Evolutionary conservation across 345 rosid genomes (phyloP).

Genomic region (Melaleuca quinquenervia): DNA sequence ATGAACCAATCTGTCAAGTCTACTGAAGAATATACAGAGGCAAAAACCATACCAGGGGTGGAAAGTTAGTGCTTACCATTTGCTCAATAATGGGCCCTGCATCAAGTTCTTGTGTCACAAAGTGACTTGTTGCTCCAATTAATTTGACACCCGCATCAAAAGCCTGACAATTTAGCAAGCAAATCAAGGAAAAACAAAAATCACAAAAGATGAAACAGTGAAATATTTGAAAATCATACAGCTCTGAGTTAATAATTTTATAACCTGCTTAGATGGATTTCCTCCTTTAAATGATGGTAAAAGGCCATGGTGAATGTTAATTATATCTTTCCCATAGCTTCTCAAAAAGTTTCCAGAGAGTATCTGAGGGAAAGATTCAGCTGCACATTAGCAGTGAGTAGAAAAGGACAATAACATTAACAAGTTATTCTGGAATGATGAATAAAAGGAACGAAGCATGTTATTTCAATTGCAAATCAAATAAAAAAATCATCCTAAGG

Average conservation of each 20-base stretch:
- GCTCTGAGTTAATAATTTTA: constrained; percentile 3
- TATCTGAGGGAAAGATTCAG: constrained; percentile 29
- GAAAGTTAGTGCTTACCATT: constrained; percentile 40
- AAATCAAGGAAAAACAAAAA: constrained; percentile 10
- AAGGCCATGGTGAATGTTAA: constrained; percentile 98
- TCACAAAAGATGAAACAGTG: not conserved
- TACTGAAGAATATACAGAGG: not conserved
- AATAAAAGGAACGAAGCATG: not conserved
- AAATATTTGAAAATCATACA: not conserved
- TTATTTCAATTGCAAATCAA: not conserved
- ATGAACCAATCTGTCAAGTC: not conserved
- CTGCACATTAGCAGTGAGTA: not conserved
- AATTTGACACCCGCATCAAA: constrained; percentile 94
- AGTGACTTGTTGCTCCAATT: constrained; percentile 94
- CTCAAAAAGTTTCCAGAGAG: constrained; percentile 62
- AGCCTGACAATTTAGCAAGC: constrained; percentile 56
- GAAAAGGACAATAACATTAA: not conserved
- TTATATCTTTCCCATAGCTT: constrained; percentile 76
- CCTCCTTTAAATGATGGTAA: constrained; percentile 96
- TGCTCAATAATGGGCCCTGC: constrained; percentile 94
- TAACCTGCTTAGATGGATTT: constrained; percentile 74
- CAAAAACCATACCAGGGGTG: not conserved
- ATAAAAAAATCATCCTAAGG: not conserved
- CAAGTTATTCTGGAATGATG: not conserved
- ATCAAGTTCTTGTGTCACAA: constrained; percentile 94